Base-by-base conservation (phyloP, 257 asterid species). In the Solanum chaucha region DNA sequence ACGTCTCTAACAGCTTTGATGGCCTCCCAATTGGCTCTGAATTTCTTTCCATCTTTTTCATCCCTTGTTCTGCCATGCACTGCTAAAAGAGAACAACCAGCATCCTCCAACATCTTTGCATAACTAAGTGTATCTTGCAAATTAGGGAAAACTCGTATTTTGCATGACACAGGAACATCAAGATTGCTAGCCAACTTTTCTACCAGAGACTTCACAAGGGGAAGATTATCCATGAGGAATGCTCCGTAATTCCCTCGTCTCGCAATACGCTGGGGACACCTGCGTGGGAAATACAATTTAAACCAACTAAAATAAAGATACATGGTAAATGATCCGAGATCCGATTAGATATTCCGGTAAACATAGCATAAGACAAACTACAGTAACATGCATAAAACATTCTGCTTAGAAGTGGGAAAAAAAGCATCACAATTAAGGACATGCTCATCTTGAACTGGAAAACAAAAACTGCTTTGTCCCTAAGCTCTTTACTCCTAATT, bases 241-340 rank as follows among this genome's bases (percentile, higher is more conserved):
- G 99, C 99, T 88, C 99, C 98, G 34, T 97, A 97, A 83, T 97
- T 88, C 36, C 99, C 99, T 38, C 98, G 90, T 86, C 93, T 92
- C 2, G 99, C 99, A 70, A 97, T 97, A 34, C 98, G 97, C 86
- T 97, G 99, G 58, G 99, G 99, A 87, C 99, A 97, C 87, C 99
- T 96, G 88, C 0, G 1, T 28, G 91, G 2, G 55, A 26, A 85
- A 41, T 10, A 34, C 40, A 87, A 82, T 67, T 51, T 30, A 26
- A 84, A 38, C 84, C 61, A 83, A 77, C 40, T 80, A 36, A 80
- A 80, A 80, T 46, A 80, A 80, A 80, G 84, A 80, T 44, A 26
- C 41, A 46, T 46, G 67, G 85, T 1, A 80, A 46, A 28, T 46
- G 67, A 46, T 46, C 26, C 5, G 8, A 78, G 67, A 46, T 46